Evolutionary conservation across 805 yeast genomes (phyloP), one percentile per base, ranked within the genome.

Genomic region (Wickerhamomyces strasburgensis): DNA sequence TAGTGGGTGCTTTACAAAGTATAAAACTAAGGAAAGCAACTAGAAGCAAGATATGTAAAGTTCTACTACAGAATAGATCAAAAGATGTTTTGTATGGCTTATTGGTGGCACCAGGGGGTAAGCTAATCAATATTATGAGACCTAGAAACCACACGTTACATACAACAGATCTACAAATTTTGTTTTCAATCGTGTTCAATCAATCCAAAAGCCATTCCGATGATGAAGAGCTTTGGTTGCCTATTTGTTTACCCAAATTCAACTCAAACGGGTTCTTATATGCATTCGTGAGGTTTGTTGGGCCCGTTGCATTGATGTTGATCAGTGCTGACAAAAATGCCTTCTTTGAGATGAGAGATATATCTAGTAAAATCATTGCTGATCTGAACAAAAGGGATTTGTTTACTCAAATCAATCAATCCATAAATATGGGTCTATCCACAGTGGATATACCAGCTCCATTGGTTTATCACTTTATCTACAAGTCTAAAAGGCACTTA

Each of bases 201-300:
- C 72, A 47, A 54, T 57, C 60, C 8, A 51, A 60, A 19, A 47
- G 46, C 14, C 40, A 47, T 21, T 31, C 59, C 8, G 58, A 56
- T 14, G 64, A 67, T 39, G 84, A 84, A 47, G 96, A 89, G 52
- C 75, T 87, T 40, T 93, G 98, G 98, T 74, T 85, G 10, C 98
- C 98, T 0, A 68, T 90, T 1, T 90, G 98, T 58, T 68, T 90
- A 56, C 96, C 98, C 1, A 78, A 84, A 48, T 90, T 90, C 65
- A 90, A 93, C 54, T 64, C 86, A 2, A 78, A 79, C 45, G 98
- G 98, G 8, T 93, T 89, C 51, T 61, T 90, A 5, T 84, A 93
- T 53, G 78, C 87, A 10, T 86, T 83, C 51, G 83, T 88, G 30
- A 79, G 78, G 40, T 78, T 78, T 46, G 54, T 80, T 32, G 70